phyloP scores from a whole-genome alignment of 129 eudicot genomes.

The Escallonia rubra region DNA sequence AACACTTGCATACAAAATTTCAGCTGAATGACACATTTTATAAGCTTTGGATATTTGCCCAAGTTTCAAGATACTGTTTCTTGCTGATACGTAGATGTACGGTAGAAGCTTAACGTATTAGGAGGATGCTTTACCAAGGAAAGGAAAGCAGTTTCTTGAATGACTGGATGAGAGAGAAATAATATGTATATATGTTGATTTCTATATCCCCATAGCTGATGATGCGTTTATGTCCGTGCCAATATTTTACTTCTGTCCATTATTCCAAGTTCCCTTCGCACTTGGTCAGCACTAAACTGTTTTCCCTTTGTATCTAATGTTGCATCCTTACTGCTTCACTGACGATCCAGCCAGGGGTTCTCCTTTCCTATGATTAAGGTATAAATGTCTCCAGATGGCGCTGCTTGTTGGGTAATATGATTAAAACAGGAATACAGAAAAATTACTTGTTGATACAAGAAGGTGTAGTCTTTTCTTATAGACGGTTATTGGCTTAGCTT shows the following conservation, averaged over 20 bases:
- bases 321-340: background rate
- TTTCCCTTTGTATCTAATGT: no score
- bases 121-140: background rate
- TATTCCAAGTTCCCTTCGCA: no score
- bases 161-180: background rate
- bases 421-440: no score
- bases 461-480: background rate
- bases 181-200: no score
- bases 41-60: no score
- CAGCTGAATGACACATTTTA: no score
- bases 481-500: background rate
- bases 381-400: background rate
- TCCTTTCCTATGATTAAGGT: background rate
- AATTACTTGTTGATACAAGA: background rate
- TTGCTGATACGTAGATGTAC: background rate
- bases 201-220: no score
- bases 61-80: background rate
- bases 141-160: background rate
- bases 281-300: no score
- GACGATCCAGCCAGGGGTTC: background rate
- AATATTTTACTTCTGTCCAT: no score
- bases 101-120: background rate
- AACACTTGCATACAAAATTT: no score
- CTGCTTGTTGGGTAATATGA: background rate
- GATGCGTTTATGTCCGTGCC: no score